Conservation (phyloP, 495 filamentous ascomycete species). For the Hapsidospora chrysogenum region DNA sequence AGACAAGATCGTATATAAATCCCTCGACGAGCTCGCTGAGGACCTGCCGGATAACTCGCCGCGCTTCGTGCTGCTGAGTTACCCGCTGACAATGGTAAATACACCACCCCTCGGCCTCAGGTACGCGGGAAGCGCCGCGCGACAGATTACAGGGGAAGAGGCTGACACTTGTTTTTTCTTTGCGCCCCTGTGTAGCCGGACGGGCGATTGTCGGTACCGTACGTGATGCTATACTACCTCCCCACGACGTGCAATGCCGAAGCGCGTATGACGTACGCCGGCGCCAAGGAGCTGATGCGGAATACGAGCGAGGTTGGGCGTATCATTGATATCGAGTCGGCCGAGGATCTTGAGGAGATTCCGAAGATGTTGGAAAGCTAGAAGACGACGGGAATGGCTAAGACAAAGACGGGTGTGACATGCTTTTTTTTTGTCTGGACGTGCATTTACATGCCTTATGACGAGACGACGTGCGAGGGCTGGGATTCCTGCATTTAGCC, state of each 20-base stretch:
- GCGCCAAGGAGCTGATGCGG: constrained; percentile 87
- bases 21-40: constrained; percentile 62
- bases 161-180: too few relatives aligned
- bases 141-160: background rate
- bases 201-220: constrained; percentile 41
- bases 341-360: constrained; percentile 62
- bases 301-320: constrained; percentile 72
- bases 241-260: constrained; percentile 75
- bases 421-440: too few relatives aligned
- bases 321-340: constrained; percentile 60
- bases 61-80: constrained; percentile 75
- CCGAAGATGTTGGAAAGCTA: constrained; percentile 40
- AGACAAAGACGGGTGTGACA: too few relatives aligned
- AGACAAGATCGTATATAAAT: constrained; percentile 52
- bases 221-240: constrained; percentile 85
- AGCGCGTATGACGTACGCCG: constrained; percentile 83
- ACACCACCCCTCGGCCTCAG: background rate
- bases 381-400: too few relatives aligned
- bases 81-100: constrained; percentile 68
- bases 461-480: too few relatives aligned
- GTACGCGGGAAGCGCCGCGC: too few relatives aligned
- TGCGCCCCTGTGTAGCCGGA: constrained; percentile 14
- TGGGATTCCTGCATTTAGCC: too few relatives aligned
- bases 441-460: too few relatives aligned
- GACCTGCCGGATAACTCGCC: constrained; percentile 89